Evolutionary conservation across 257 asterid species (phyloP).

Genomic region (Jacaranda mimosifolia): DNA sequence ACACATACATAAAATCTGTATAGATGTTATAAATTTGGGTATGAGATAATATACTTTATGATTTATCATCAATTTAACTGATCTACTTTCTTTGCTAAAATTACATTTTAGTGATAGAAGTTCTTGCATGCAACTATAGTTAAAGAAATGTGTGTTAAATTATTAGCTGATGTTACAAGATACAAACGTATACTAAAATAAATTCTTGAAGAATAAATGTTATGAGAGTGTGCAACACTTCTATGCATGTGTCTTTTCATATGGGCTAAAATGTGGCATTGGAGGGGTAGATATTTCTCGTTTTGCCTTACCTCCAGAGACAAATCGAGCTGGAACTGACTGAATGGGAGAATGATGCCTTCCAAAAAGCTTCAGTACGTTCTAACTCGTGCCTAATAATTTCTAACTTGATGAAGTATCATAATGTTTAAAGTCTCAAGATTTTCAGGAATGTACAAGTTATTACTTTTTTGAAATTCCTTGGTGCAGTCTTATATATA

Average conservation of each 20-base stretch:
- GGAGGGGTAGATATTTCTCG: conserved; percentile 97
- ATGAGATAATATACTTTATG: too few relatives aligned
- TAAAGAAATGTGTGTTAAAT: too few relatives aligned
- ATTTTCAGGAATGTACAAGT: conserved; percentile 19
- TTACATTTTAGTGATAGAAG: too few relatives aligned
- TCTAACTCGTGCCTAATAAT: conserved; percentile 41
- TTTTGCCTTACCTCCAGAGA: conserved; percentile 94
- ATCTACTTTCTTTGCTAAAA: too few relatives aligned
- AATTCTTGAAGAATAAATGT: neutral
- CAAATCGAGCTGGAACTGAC: conserved; percentile 88
- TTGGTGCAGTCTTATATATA: conserved; percentile 4
- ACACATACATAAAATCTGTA: too few relatives aligned
- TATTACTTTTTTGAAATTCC: conserved; percentile 24
- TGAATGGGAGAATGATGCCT: conserved; percentile 97
- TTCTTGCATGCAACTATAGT: too few relatives aligned
- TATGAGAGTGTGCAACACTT: conserved; percentile 21
- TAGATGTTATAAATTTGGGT: too few relatives aligned
- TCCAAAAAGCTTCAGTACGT: conserved; percentile 82
- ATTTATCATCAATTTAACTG: too few relatives aligned
- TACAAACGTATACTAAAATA: too few relatives aligned
- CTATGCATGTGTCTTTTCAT: conserved; percentile 12
- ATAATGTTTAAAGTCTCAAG: conserved; percentile 15
- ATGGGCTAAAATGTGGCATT: conserved; percentile 74
- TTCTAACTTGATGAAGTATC: conserved; percentile 24
- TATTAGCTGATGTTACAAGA: too few relatives aligned